Conservation (phyloP, 2,329 filamentous ascomycete species). For the Fusarium chaquense region DNA sequence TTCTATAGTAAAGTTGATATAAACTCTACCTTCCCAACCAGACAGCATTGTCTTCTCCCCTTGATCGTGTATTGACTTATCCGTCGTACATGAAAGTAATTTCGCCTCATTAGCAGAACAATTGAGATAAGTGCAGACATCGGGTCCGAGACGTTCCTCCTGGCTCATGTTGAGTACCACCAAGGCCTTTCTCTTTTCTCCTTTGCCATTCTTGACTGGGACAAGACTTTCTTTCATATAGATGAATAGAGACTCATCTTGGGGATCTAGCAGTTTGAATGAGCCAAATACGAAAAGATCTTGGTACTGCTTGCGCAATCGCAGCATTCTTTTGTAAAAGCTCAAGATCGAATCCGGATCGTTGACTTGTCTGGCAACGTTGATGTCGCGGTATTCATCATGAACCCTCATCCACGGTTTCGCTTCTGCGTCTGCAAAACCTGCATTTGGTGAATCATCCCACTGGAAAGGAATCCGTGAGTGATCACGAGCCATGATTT, state of each 20-base stretch:
- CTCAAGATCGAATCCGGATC: slow-evolving; percentile 65
- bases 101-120: slow-evolving; percentile 21
- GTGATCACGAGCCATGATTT: slow-evolving; percentile 72
- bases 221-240: slow-evolving; percentile 59
- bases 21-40: slow-evolving; percentile 42
- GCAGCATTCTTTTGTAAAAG: slow-evolving; percentile 69
- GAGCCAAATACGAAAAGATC: slow-evolving; percentile 72
- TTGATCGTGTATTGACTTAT: neutral
- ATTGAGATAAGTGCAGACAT: slow-evolving; percentile 45
- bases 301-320: slow-evolving; percentile 64
- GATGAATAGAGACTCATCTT: slow-evolving; percentile 67
- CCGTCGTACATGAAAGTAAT: slow-evolving; percentile 48
- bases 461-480: slow-evolving; percentile 76
- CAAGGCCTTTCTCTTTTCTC: slow-evolving; percentile 50
- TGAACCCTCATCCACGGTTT: slow-evolving; percentile 78
- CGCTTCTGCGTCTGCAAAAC: slow-evolving; percentile 63
- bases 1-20: slow-evolving; percentile 27
- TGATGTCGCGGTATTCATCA: slow-evolving; percentile 67
- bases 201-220: slow-evolving; percentile 21
- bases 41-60: neutral
- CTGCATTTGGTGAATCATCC: slow-evolving; percentile 67
- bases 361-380: slow-evolving; percentile 62
- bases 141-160: slow-evolving; percentile 45
- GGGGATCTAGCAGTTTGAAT: slow-evolving; percentile 66
- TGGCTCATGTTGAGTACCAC: slow-evolving; percentile 62